Percentiles rank a stretch among this genome's conserved stretches.
phyloP scores from a whole-genome alignment of 768 basidiomycete genomes.

The Rhizopogon vinicolor region DNA sequence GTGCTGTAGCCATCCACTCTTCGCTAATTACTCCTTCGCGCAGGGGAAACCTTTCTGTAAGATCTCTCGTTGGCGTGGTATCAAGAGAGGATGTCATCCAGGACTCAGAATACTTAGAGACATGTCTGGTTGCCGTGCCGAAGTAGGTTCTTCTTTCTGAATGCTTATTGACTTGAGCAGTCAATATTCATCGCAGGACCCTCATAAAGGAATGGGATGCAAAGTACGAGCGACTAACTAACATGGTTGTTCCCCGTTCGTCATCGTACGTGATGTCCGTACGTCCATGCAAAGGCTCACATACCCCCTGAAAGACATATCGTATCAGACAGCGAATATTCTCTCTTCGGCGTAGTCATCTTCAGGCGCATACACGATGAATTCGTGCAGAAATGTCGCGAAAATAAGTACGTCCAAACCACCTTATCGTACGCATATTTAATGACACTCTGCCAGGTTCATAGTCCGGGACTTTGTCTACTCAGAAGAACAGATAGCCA shows the following conservation, averaged over 20 bases:
- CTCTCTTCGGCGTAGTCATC: conserved; percentile 78
- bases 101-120: conserved; percentile 93
- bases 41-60: conserved; percentile 93
- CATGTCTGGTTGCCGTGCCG: conserved; percentile 88
- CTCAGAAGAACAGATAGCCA: conserved; percentile 75
- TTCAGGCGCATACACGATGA: conserved; percentile 92
- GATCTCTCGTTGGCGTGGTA: conserved; percentile 82
- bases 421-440: neutral
- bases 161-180: conserved; percentile 3
- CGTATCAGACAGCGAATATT: conserved; percentile 84
- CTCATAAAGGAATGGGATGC: conserved; percentile 82
- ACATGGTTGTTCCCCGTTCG: conserved; percentile 93
- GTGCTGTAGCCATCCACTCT: neutral
- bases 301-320: conserved; percentile 47
- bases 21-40: neutral
- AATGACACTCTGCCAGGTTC: conserved; percentile 49
- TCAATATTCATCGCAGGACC: conserved; percentile 43
- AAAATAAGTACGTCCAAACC: conserved; percentile 70
- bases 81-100: conserved; percentile 75
- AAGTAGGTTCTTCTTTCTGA: conserved; percentile 50
- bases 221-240: conserved; percentile 82
- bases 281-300: conserved; percentile 6
- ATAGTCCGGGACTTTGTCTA: conserved; percentile 92
- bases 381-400: conserved; percentile 89
- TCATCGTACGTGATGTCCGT: conserved; percentile 54